Percentiles rank a stretch among this genome's conserved stretches.
phyloP scores from a whole-genome alignment of 805 yeast genomes.

The Sungouiella thailandica region DNA sequence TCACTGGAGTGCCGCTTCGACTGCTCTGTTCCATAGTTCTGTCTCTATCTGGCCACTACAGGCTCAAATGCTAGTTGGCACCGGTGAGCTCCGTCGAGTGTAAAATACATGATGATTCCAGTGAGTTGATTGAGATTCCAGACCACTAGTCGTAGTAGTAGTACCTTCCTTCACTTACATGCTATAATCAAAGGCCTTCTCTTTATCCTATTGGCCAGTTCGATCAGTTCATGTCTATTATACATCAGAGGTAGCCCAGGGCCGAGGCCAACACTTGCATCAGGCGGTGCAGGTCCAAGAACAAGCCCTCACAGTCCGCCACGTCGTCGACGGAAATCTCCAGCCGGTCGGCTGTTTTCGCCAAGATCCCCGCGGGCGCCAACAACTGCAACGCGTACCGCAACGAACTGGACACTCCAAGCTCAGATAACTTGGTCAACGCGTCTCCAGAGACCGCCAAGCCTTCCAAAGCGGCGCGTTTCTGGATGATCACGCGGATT shows the following conservation, averaged over 20 bases:
- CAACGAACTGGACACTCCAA: conserved; percentile 74
- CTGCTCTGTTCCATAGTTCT: no score
- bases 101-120: no score
- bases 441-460: conserved; percentile 66
- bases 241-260: conserved; percentile 30
- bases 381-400: conserved; percentile 89
- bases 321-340: conserved; percentile 68
- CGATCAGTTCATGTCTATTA: no score
- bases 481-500: conserved; percentile 72
- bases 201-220: no score
- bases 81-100: no score
- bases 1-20: no score
- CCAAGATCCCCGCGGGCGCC: conserved; percentile 83
- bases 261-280: conserved; percentile 58
- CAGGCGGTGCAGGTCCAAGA: conserved; percentile 82
- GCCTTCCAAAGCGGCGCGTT: conserved; percentile 75
- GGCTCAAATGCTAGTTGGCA: no score
- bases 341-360: conserved; percentile 65
- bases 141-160: no score
- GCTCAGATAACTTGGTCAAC: conserved; percentile 62
- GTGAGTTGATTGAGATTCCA: no score
- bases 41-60: no score
- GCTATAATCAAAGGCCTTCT: no score
- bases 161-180: no score
- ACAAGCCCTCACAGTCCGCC: conserved; percentile 76